phyloP scores from a whole-genome alignment of 495 filamentous ascomycete genomes.

The Neurospora sublineolata region DNA sequence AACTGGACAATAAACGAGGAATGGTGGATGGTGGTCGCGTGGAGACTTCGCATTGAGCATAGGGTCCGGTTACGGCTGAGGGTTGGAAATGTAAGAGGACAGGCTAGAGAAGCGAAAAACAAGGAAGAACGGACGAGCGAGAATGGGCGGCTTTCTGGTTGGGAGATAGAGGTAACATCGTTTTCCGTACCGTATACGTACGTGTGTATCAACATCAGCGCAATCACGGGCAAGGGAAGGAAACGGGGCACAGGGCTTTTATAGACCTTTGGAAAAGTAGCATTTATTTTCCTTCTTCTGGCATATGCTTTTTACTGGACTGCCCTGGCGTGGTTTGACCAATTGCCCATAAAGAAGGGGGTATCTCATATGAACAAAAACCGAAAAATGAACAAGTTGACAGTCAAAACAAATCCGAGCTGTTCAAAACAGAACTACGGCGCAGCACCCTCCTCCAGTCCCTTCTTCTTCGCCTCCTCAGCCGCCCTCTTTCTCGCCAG shows the following conservation, averaged over 20 bases:
- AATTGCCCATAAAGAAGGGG: not conserved
- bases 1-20: not conserved
- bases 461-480: slow-evolving; percentile 54
- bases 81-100: not conserved
- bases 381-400: not conserved
- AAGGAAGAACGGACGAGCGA: not conserved
- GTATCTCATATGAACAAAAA: not conserved
- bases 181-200: not conserved
- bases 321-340: not conserved
- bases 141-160: not conserved
- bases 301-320: not conserved
- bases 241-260: not conserved
- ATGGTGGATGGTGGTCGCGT: not conserved
- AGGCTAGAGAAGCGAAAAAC: not conserved
- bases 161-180: not conserved
- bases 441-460: slow-evolving; percentile 7
- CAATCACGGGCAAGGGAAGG: not conserved
- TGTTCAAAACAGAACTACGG: not conserved
- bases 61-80: not conserved
- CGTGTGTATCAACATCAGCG: not conserved
- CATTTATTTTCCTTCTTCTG: not conserved
- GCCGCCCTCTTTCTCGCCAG: slow-evolving; percentile 71
- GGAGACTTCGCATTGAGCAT: not conserved
- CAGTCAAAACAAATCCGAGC: not conserved
- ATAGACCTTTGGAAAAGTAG: not conserved